A percentile compares a stretch with the other conserved stretches of the same genome.
phyloP scores from a whole-genome alignment of 2,329 filamentous ascomycete species.

The Colletotrichum cuscutae region DNA sequence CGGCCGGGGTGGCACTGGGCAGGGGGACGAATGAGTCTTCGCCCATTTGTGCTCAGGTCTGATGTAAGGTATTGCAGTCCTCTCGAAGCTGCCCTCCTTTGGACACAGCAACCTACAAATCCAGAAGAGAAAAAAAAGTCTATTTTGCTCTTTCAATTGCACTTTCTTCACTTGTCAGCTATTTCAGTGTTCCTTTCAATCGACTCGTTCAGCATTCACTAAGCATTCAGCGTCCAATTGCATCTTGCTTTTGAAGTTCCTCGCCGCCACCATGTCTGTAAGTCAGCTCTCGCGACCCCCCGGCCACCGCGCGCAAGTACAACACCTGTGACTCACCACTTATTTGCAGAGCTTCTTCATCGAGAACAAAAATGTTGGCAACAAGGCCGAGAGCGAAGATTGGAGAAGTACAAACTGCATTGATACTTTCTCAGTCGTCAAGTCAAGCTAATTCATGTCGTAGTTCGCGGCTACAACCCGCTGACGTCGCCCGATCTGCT shows the following conservation, averaged over 20 bases:
- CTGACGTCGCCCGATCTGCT: slow-evolving; percentile 93
- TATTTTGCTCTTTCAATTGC: neutral
- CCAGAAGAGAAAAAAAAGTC: slow-evolving; percentile 6
- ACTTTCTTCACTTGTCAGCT: neutral
- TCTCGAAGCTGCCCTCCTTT: slow-evolving; percentile 24
- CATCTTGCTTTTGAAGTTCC: neutral
- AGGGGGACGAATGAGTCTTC: slow-evolving; percentile 32
- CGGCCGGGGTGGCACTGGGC: slow-evolving; percentile 11
- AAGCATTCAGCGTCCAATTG: neutral
- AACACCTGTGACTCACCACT: slow-evolving; percentile 39
- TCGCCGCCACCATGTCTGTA: slow-evolving; percentile 46
- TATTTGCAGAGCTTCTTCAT: slow-evolving; percentile 72
- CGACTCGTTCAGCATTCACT: neutral
- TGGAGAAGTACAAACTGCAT: slow-evolving; percentile 75
- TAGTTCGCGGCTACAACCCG: slow-evolving; percentile 91
- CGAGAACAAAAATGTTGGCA: slow-evolving; percentile 82
- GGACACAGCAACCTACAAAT: slow-evolving; percentile 10
- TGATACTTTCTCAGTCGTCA: neutral
- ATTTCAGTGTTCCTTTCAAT: neutral
- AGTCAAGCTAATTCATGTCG: slow-evolving; percentile 38
- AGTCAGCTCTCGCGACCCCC: slow-evolving; percentile 33
- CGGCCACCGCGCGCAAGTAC: neutral
- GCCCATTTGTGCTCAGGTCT: slow-evolving; percentile 16
- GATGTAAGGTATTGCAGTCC: slow-evolving; percentile 6
- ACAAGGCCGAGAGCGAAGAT: slow-evolving; percentile 79